Percentiles rank a stretch among this genome's conserved stretches.
These are phyloP conservation scores for Solanum clarkiae DNA, from an alignment of 257 asterid species.

Conservation along the genomic window DNA sequence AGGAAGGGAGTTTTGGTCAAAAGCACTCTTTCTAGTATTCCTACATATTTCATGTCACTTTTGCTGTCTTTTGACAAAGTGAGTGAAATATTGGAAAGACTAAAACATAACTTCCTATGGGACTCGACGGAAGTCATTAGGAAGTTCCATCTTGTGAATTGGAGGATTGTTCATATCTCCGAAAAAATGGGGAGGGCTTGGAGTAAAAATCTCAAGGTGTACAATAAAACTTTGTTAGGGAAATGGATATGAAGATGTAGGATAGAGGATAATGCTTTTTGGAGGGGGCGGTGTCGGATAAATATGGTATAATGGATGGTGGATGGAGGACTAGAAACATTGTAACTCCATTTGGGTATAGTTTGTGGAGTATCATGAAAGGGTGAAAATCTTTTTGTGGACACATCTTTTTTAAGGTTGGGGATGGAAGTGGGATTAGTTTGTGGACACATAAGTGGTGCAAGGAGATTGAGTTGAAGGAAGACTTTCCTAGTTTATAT, in stretches of 20 bases:
- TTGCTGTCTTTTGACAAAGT: no score
- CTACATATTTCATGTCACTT: no score
- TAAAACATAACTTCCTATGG: no score
- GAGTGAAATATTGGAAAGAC: no score
- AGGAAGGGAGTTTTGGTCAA: no score
- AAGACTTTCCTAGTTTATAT: background rate
- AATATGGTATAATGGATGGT: background rate
- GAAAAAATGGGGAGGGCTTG: background rate
- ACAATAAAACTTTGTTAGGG: background rate
- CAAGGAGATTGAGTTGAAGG: background rate
- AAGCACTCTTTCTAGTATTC: no score
- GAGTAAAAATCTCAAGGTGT: background rate
- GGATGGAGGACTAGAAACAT: background rate
- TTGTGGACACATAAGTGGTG: background rate
- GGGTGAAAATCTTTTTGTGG: background rate
- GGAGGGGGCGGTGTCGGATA: background rate
- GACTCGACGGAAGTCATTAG: no score
- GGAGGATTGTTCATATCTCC: background rate
- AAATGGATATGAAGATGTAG: background rate
- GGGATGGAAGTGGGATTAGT: background rate
- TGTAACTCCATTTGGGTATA: background rate
- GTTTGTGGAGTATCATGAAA: background rate
- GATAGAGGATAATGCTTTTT: background rate
- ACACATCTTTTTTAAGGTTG: background rate
- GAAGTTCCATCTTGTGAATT: no score